Base-by-base conservation (phyloP, 768 basidiomycete genomes). In the Udeniomyces megalosporus region DNA sequence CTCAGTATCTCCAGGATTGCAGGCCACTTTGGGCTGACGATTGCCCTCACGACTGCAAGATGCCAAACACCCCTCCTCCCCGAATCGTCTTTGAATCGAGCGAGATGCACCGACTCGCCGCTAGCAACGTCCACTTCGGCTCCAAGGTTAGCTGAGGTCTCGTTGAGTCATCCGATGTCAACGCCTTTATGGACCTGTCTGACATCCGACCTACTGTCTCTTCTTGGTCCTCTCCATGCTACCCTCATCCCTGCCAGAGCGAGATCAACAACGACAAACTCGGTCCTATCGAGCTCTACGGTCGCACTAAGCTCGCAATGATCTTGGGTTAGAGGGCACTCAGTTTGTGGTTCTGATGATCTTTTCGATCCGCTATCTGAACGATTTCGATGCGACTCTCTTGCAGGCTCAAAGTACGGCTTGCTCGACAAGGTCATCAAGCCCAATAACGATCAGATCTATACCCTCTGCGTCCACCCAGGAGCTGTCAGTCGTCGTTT, bases 231-330 rank as follows among this genome's bases (percentile, higher is more conserved):
- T 52, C 20, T n/a, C 20, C 47, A 10, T 22, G 47, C 47, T 49
- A n/a, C 15, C 47, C n/a, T 49, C n/a, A n/a, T 20, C 10, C 24
- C 47, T n/a, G n/a, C n/a, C n/a, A n/a, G n/a, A n/a, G n/a, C n/a
- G n/a, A n/a, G n/a, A n/a, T n/a, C n/a, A n/a, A n/a, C 10, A 49
- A 11, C 47, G 47, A 71, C 48, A 42, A n/a, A n/a, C 17, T 42
- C 17, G 38, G 38, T 17, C 38, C 38, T 42, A 42, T 8, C 69
- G n/a, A 70, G 58, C 72, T 76, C 22, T 75, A 75, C 67, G 75
- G 72, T 5, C 74, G 76, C 57, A 73, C 75, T n/a, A 76, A 77
- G 66, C 72, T 77, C 59, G 75, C 76, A 24, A 73, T 74, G 69
- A 72, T 77, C 60, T 69, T 77, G 24, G 77, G 74, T 68, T 68